Percentiles rank a stretch among this genome's conserved stretches.
These are phyloP conservation scores for Wickerhamiella sorbophila DNA, from an alignment of 805 yeast genomes.

Conservation along the genomic window DNA sequence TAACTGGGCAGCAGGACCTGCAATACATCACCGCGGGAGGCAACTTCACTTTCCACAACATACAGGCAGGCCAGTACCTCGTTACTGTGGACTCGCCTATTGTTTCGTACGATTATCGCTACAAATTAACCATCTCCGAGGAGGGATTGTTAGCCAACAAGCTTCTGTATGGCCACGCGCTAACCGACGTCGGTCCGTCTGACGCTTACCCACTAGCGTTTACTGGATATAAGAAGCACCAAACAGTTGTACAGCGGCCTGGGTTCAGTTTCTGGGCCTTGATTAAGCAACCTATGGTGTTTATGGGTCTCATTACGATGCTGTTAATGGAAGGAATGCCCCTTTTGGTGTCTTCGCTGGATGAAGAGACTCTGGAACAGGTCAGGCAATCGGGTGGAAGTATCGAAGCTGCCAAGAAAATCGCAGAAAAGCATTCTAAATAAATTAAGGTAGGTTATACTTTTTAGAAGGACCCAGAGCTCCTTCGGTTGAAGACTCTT, in stretches of 20 bases:
- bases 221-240: conserved; percentile 7
- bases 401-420: conserved; percentile 22
- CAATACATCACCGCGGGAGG: conserved; percentile 6
- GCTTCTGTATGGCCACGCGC: conserved; percentile 20
- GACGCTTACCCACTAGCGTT: conserved; percentile 23
- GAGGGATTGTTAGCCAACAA: conserved; percentile 19
- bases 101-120: conserved; percentile 7
- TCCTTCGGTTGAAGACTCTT: conserved; percentile 1
- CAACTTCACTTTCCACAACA: conserved; percentile 10
- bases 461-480: conserved; percentile 1
- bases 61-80: conserved; percentile 9
- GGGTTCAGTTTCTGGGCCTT: conserved; percentile 21
- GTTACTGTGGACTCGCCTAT: conserved; percentile 13
- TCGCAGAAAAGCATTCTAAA: conserved; percentile 16
- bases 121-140: conserved; percentile 12
- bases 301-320: conserved; percentile 23
- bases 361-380: conserved; percentile 25
- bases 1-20: neutral
- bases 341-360: conserved; percentile 20
- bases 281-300: conserved; percentile 26
- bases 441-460: conserved; percentile 3
- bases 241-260: conserved; percentile 16
- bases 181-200: conserved; percentile 20
- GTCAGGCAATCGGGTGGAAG: too few species aligned
- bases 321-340: conserved; percentile 25